Evolutionary conservation across 305 asterid genomes (phyloP), one percentile per base, ranked within the genome.

Genomic region (Fraxinus sp.): DNA sequence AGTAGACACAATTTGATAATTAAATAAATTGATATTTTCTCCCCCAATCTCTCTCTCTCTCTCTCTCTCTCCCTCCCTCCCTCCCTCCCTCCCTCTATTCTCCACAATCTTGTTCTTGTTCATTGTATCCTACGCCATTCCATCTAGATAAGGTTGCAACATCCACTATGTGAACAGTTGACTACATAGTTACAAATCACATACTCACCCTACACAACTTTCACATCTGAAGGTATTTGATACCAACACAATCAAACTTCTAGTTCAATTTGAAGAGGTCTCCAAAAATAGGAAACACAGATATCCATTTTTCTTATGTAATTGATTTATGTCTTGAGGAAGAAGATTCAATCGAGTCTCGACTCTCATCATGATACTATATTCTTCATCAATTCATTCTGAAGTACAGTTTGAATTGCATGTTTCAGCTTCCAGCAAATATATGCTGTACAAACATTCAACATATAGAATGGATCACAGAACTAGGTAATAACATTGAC

Each of bases 401-500:
- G 14, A 78, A 28, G 37, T 82, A 62, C 36, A 73, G 32, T 62
- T 22, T 24, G 30, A 70, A 71, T 79, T 72, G 83, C 18, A 76
- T 76, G 33, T 44, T 8, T 49, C 16, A 72, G 44, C 32, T 20
- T 22, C 30, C 28, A 62, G 71, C 13, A 62, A 62, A 62, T 62
- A 62, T 62, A 62, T 62, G 71, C 16, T 2, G 16, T 62, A 62
- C 72, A 59, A 66, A 18, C 6, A 18, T 24, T 71, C 39, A 74
- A 32, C 16, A 33, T 57, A 80, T 49, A 36, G 66, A 82, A 75
- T 46, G 52, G 73, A 87, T 35, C 64, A 59, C 39, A 81, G 79
- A 80, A 22, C n/a, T 72, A 11, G 39, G 55, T 13, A 41, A 68
- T 35, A 22, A 83, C 76, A 36, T 74, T 20, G 46, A 80, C 97